These are phyloP conservation scores for Zhuliangozyma blackwelliae DNA, from an alignment of 1,139 yeast species.

Conservation along the genomic window DNA sequence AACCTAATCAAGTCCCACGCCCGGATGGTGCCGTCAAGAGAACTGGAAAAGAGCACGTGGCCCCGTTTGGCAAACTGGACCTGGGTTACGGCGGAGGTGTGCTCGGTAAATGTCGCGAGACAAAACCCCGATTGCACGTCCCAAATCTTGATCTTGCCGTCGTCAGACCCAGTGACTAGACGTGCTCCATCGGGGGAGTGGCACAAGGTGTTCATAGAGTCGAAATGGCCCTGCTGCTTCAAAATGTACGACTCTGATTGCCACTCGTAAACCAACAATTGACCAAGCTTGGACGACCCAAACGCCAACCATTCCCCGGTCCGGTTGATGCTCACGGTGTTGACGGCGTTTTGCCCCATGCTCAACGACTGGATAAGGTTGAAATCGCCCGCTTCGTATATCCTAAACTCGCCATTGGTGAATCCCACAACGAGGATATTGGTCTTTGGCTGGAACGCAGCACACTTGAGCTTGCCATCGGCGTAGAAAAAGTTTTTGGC, in stretches of 20 bases:
- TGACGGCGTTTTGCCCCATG: constrained; percentile 89
- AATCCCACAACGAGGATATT: constrained; percentile 87
- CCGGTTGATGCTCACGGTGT: constrained; percentile 71
- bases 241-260: constrained; percentile 93
- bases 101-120: constrained; percentile 87
- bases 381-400: constrained; percentile 79
- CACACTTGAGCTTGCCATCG: constrained; percentile 72
- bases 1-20: constrained; percentile 95
- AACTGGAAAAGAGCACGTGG: constrained; percentile 83
- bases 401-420: constrained; percentile 81
- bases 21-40: constrained; percentile 93
- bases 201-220: constrained; percentile 74
- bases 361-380: constrained; percentile 78
- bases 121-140: constrained; percentile 92
- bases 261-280: constrained; percentile 95
- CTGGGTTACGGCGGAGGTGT: constrained; percentile 82
- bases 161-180: constrained; percentile 92
- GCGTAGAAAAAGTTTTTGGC: constrained; percentile 71
- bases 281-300: constrained; percentile 91
- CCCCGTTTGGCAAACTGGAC: constrained; percentile 85
- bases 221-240: constrained; percentile 97
- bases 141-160: constrained; percentile 96
- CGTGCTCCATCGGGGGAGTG: constrained; percentile 96
- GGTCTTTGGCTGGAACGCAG: constrained; percentile 72
- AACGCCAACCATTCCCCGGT: constrained; percentile 97